Conservation (phyloP, 257 asterid species). For the Ajuga chamaepitys region DNA sequence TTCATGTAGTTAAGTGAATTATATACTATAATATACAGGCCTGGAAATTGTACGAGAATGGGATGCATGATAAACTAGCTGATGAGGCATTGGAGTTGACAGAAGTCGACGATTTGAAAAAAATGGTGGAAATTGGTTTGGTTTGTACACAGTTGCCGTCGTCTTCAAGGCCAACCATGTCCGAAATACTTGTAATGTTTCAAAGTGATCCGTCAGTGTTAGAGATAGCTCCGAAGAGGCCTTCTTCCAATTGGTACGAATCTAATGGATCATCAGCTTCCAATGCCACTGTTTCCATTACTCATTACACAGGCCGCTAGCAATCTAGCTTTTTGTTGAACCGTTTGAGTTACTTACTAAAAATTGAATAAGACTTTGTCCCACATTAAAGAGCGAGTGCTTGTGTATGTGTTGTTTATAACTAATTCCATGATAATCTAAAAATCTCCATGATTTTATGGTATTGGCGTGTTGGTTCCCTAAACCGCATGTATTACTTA, state of each 20-base stretch:
- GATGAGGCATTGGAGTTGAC: constrained; percentile 40
- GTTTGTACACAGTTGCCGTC: not conserved
- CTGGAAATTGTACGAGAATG: constrained; percentile 50
- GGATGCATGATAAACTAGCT: constrained; percentile 31
- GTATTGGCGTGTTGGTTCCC: too few relatives aligned
- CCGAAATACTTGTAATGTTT: not conserved
- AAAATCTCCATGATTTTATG: too few relatives aligned
- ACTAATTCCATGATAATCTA: too few relatives aligned
- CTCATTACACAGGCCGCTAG: too few relatives aligned
- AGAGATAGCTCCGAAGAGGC: not conserved
- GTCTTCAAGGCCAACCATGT: constrained; percentile 11
- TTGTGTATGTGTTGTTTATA: too few relatives aligned
- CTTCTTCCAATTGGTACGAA: not conserved
- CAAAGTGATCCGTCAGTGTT: not conserved
- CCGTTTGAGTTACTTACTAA: too few relatives aligned
- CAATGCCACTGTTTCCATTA: too few relatives aligned
- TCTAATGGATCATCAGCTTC: not conserved
- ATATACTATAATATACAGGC: constrained; percentile 31
- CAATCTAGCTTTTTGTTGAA: too few relatives aligned
- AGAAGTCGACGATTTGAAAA: constrained; percentile 41
- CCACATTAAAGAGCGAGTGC: too few relatives aligned
- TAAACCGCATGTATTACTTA: too few relatives aligned
- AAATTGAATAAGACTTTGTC: too few relatives aligned
- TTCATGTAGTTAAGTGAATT: not conserved
- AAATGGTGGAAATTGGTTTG: constrained; percentile 31